Percentiles rank a stretch among this genome's conserved stretches.
Evolutionary conservation across 352 stramenopile species (phyloP).

Genomic region (Globisporangium echinulatum): DNA sequence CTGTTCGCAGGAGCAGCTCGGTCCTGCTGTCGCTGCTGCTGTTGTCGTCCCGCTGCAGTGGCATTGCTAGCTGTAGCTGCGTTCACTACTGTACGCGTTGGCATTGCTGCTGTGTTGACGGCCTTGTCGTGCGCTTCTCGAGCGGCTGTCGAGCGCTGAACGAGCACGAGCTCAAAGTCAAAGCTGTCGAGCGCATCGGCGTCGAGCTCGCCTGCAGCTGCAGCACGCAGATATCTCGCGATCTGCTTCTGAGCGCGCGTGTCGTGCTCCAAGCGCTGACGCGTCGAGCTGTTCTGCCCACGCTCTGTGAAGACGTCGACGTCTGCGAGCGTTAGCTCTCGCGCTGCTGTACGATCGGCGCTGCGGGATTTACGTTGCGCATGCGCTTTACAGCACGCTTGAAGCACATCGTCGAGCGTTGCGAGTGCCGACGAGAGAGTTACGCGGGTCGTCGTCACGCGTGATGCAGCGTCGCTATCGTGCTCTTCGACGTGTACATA

Average conservation of each 20-base stretch:
- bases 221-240: neutral
- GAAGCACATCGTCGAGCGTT: conserved; percentile 37
- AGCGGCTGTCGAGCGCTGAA: neutral
- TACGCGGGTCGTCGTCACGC: conserved; percentile 47
- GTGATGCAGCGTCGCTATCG: neutral
- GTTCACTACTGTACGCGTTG: too few species aligned
- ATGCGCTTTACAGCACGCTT: conserved; percentile 30
- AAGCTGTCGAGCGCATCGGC: conserved; percentile 3
- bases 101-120: too few species aligned
- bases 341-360: neutral
- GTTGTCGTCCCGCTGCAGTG: neutral
- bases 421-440: conserved; percentile 21
- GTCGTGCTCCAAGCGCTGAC: conserved; percentile 3
- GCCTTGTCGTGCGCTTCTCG: too few species aligned
- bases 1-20: neutral
- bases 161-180: conserved; percentile 34
- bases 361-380: conserved; percentile 28
- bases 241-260: conserved; percentile 5
- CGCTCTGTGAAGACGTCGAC: conserved; percentile 40
- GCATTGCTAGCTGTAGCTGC: too few species aligned
- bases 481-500: conserved; percentile 53
- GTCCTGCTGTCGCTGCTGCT: neutral
- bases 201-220: neutral
- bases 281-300: conserved; percentile 17
- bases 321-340: conserved; percentile 15